Conservation (phyloP, 495 filamentous ascomycete genomes). For the Hypoxylon lenormandii region DNA sequence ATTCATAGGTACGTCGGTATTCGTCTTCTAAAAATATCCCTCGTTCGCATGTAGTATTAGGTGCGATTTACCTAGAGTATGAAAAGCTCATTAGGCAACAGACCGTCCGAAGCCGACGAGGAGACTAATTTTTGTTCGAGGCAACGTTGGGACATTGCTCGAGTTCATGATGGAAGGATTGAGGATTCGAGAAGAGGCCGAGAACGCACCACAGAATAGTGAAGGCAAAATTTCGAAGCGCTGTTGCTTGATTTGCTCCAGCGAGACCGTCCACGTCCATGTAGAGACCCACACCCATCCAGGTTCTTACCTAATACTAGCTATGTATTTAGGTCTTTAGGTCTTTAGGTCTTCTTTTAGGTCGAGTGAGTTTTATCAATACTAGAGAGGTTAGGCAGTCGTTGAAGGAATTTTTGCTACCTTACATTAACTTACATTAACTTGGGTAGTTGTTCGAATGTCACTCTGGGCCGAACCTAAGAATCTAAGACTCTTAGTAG, state of each 20-base stretch:
- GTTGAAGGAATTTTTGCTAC: no score
- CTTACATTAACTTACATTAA: no score
- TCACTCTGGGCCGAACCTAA: no score
- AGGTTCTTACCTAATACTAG: conserved; percentile 27
- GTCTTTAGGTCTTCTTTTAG: neutral
- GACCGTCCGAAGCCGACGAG: conserved; percentile 27
- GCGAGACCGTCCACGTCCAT: conserved; percentile 14
- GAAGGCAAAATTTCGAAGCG: conserved; percentile 34
- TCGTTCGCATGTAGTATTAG: conserved; percentile 7
- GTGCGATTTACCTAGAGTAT: conserved; percentile 23
- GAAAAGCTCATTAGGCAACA: conserved; percentile 21
- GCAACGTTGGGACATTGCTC: conserved; percentile 38
- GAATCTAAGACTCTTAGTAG: no score
- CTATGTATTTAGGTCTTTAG: neutral
- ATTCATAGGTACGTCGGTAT: conserved; percentile 33
- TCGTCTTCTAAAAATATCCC: conserved; percentile 16
- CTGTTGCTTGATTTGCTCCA: conserved; percentile 37
- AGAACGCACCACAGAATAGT: conserved; percentile 34
- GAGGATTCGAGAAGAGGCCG: conserved; percentile 21
- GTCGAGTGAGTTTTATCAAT: no score
- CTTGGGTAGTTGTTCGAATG: no score
- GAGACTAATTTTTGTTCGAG: conserved; percentile 33
- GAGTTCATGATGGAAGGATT: conserved; percentile 38
- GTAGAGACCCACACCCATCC: conserved; percentile 37
- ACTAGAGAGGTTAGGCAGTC: no score